phyloP scores from a whole-genome alignment of 768 basidiomycete species.

The Auricularia sp. region DNA sequence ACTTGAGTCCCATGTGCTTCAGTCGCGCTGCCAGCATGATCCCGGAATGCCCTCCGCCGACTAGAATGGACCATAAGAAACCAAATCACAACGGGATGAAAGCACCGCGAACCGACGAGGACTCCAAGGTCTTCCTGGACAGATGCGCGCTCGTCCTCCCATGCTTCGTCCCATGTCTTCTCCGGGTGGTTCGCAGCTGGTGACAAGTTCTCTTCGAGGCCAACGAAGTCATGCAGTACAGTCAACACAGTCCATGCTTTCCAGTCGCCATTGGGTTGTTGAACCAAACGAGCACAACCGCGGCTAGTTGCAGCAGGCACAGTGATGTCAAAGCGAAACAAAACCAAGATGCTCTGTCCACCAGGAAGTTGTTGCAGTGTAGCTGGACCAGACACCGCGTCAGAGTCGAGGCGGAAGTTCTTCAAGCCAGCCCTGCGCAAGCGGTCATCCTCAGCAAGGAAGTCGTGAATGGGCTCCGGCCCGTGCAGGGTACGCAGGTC shows the following conservation, averaged over 20 bases:
- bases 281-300: constrained; percentile 25
- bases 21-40: constrained; percentile 34
- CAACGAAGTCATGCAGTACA: constrained; percentile 22
- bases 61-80: constrained; percentile 11
- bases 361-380: constrained; percentile 20
- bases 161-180: neutral
- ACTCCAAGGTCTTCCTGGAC: constrained; percentile 29
- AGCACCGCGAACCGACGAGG: constrained; percentile 22
- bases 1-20: constrained; percentile 28
- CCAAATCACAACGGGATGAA: neutral
- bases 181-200: neutral
- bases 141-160: neutral
- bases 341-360: constrained; percentile 4
- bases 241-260: constrained; percentile 28
- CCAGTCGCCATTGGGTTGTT: constrained; percentile 18
- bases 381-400: constrained; percentile 6
- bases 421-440: neutral
- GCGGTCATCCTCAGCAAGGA: constrained; percentile 14
- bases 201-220: constrained; percentile 16
- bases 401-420: constrained; percentile 6
- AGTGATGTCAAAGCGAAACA: constrained; percentile 26
- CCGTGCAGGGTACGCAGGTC: constrained; percentile 28
- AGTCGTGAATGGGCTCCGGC: constrained; percentile 22
- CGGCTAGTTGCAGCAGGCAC: constrained; percentile 22
- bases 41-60: constrained; percentile 35